Evolutionary conservation across 139 green algal species (phyloP).

Genomic region (Tetradesmus obliquus): DNA sequence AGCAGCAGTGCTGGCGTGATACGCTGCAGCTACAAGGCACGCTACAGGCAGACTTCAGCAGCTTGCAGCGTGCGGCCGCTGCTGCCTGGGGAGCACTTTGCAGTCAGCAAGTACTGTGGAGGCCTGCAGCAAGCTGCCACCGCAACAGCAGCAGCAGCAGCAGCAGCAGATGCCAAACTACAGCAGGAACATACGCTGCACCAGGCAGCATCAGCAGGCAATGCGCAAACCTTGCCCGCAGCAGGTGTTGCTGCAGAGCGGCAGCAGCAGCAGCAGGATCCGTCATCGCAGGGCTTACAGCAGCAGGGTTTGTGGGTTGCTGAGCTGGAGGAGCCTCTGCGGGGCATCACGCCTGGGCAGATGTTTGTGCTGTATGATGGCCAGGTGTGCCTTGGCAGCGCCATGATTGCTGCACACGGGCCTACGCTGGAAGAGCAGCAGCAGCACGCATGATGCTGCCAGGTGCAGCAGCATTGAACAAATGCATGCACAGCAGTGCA

Average conservation of each 20-base stretch:
- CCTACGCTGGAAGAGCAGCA: slow-evolving; percentile 50
- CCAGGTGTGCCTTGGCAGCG: slow-evolving; percentile 74
- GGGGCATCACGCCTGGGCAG: slow-evolving; percentile 79
- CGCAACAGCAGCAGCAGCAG: background rate
- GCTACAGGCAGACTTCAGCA: slow-evolving; percentile 62
- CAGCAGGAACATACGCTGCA: background rate
- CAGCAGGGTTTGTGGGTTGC: slow-evolving; percentile 50
- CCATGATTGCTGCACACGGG: slow-evolving; percentile 61
- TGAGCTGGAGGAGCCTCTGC: slow-evolving; percentile 57
- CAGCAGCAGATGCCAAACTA: too few relatives aligned
- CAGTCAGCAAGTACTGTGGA: background rate
- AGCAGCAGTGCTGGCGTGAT: background rate
- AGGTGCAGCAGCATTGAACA: too few relatives aligned
- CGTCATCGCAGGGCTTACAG: background rate
- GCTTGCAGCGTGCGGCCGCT: slow-evolving; percentile 41
- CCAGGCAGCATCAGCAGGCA: background rate
- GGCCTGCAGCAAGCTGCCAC: background rate
- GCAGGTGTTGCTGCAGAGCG: background rate
- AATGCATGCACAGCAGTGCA: too few relatives aligned
- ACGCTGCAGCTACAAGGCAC: slow-evolving; percentile 61
- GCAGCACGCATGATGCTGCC: background rate
- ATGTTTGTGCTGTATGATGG: slow-evolving; percentile 83
- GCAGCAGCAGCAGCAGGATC: slow-evolving; percentile 3
- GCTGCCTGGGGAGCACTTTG: background rate
- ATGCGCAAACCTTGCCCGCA: background rate